Percentiles rank a stretch among this genome's conserved stretches.
phyloP scores from a whole-genome alignment of 2,329 filamentous ascomycete species.

The Phyllosticta ampelicida region DNA sequence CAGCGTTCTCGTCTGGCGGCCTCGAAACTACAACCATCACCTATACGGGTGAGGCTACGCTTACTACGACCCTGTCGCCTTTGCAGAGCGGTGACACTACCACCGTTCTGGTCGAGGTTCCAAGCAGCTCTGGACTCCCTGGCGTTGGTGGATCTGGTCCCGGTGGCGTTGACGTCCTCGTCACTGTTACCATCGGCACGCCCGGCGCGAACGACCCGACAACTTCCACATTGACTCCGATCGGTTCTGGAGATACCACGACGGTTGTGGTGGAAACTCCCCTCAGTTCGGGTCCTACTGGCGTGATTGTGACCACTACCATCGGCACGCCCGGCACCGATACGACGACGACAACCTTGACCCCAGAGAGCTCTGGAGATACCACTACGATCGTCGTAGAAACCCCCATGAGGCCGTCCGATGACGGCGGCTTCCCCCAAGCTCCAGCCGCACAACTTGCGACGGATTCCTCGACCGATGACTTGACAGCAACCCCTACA shows the following conservation, averaged over 20 bases:
- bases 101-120: background rate
- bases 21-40: background rate
- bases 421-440: background rate
- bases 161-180: no score
- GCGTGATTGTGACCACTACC: background rate
- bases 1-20: background rate
- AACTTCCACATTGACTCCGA: background rate
- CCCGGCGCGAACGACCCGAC: background rate
- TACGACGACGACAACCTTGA: background rate
- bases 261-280: background rate
- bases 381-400: background rate
- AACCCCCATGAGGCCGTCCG: background rate
- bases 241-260: background rate
- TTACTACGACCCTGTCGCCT: background rate
- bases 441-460: background rate
- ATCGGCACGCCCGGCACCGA: background rate
- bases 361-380: background rate
- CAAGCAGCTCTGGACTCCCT: background rate
- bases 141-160: no score
- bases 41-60: background rate
- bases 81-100: background rate
- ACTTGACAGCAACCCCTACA: background rate
- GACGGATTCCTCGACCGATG: background rate
- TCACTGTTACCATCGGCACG: background rate
- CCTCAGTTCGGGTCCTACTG: background rate